Conservation (phyloP, 805 yeast species). For the Kodamaea kaohsiungensis region DNA sequence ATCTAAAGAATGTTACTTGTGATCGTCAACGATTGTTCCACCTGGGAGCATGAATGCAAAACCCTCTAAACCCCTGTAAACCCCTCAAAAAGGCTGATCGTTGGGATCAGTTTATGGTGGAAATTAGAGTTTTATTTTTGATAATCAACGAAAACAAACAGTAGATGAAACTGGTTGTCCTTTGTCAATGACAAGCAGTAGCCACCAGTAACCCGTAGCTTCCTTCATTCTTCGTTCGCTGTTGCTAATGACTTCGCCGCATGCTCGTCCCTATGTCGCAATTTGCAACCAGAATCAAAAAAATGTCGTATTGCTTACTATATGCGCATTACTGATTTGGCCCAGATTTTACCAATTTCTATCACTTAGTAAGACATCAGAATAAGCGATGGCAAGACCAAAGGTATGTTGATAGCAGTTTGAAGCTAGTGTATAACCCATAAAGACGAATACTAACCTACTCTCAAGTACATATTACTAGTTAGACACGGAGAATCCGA, state of each 20-base stretch:
- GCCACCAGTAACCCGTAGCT: no score
- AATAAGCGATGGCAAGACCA: slow-evolving; percentile 29
- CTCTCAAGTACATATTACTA: slow-evolving; percentile 60
- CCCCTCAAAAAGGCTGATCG: no score
- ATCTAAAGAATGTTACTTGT: no score
- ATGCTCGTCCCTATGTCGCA: background rate
- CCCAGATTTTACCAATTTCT: background rate
- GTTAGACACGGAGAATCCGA: slow-evolving; percentile 93
- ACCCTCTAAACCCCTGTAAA: no score
- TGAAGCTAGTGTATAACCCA: background rate
- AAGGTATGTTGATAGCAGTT: slow-evolving; percentile 28
- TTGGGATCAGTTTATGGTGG: no score
- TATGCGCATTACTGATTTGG: slow-evolving; percentile 1
- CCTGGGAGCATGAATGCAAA: no score
- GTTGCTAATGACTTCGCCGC: background rate
- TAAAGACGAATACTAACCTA: slow-evolving; percentile 5
- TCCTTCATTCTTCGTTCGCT: background rate
- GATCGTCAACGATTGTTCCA: no score
- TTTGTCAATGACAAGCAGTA: no score
- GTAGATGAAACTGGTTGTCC: no score
- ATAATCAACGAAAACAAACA: no score
- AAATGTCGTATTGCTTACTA: background rate
- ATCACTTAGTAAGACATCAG: background rate
- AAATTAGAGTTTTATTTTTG: no score
- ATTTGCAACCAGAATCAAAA: background rate